A percentile compares a stretch with the other conserved stretches of the same genome.
phyloP scores from a whole-genome alignment of 345 rosid species.

The Hibiscus trionum region DNA sequence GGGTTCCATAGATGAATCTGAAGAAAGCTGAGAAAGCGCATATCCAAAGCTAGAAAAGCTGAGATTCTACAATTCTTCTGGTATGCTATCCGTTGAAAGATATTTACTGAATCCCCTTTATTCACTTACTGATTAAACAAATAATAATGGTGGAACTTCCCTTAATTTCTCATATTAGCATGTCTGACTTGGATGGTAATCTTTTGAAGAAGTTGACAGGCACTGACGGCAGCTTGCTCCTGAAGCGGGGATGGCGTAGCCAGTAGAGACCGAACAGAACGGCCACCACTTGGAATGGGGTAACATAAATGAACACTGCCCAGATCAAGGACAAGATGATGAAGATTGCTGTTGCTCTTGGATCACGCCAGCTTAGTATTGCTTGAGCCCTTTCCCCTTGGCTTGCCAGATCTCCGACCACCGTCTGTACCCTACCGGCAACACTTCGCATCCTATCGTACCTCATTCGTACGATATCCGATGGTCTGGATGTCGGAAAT shows the following conservation, averaged over 20 bases:
- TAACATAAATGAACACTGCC: slow-evolving; percentile 71
- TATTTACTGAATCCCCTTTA: slow-evolving; percentile 8
- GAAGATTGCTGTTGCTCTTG: slow-evolving; percentile 80
- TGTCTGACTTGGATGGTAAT: slow-evolving; percentile 83
- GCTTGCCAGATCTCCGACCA: slow-evolving; percentile 79
- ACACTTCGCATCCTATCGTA: slow-evolving; percentile 78
- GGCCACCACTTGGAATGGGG: slow-evolving; percentile 85
- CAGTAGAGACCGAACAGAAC: slow-evolving; percentile 58
- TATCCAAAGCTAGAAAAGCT: neutral
- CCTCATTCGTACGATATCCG: slow-evolving; percentile 62
- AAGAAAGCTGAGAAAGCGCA: slow-evolving; percentile 9
- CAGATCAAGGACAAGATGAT: slow-evolving; percentile 61
- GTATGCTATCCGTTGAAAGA: neutral
- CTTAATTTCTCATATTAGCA: slow-evolving; percentile 44
- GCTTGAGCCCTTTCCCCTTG: slow-evolving; percentile 89
- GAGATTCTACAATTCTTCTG: neutral
- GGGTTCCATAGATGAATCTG: slow-evolving; percentile 10
- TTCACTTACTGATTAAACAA: slow-evolving; percentile 6
- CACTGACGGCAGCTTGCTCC: slow-evolving; percentile 78
- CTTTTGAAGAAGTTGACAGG: slow-evolving; percentile 96
- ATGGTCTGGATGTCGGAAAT: slow-evolving; percentile 51
- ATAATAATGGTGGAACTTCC: neutral
- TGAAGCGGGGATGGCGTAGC: slow-evolving; percentile 90
- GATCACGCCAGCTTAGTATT: slow-evolving; percentile 92
- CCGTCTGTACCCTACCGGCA: slow-evolving; percentile 81